These are phyloP conservation scores for Phialophora tarda DNA, from an alignment of 2,329 filamentous ascomycete species.

Conservation along the genomic window DNA sequence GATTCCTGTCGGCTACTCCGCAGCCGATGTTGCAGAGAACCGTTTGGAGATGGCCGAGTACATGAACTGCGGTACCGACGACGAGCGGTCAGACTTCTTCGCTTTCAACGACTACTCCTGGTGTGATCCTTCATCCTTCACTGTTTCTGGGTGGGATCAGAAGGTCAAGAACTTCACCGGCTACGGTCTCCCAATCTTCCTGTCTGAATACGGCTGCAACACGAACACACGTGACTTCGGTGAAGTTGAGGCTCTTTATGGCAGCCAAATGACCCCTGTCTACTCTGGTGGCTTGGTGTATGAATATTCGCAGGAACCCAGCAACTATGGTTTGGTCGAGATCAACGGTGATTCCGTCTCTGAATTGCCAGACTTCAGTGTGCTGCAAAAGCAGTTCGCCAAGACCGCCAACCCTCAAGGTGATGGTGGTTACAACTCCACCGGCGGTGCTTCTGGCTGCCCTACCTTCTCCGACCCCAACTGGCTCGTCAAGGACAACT, in stretches of 20 bases:
- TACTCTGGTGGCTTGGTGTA: slow-evolving; percentile 97
- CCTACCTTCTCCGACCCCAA: slow-evolving; percentile 57
- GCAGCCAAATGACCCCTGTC: slow-evolving; percentile 78
- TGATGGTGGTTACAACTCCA: slow-evolving; percentile 65
- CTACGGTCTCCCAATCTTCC: slow-evolving; percentile 88
- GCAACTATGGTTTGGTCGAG: slow-evolving; percentile 79
- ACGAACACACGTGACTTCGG: slow-evolving; percentile 80
- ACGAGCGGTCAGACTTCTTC: slow-evolving; percentile 85
- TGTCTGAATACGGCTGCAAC: slow-evolving; percentile 93
- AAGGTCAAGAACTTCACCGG: slow-evolving; percentile 87
- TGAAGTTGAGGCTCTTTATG: slow-evolving; percentile 81
- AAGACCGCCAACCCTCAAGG: slow-evolving; percentile 59
- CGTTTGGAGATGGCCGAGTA: slow-evolving; percentile 85
- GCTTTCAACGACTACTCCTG: slow-evolving; percentile 90
- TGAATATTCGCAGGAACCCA: slow-evolving; percentile 84
- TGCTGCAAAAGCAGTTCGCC: slow-evolving; percentile 58
- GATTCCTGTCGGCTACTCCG: slow-evolving; percentile 76
- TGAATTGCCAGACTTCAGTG: slow-evolving; percentile 67
- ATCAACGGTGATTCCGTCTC: slow-evolving; percentile 62
- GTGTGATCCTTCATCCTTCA: slow-evolving; percentile 75
- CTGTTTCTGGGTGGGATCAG: slow-evolving; percentile 76
- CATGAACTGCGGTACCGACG: slow-evolving; percentile 90
- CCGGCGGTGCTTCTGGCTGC: slow-evolving; percentile 60
- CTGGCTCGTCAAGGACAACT: slow-evolving; percentile 61
- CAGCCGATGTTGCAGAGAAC: slow-evolving; percentile 82